Conservation (phyloP, 192 early-diverging fungal genomes). For the Piromyces sp. region DNA sequence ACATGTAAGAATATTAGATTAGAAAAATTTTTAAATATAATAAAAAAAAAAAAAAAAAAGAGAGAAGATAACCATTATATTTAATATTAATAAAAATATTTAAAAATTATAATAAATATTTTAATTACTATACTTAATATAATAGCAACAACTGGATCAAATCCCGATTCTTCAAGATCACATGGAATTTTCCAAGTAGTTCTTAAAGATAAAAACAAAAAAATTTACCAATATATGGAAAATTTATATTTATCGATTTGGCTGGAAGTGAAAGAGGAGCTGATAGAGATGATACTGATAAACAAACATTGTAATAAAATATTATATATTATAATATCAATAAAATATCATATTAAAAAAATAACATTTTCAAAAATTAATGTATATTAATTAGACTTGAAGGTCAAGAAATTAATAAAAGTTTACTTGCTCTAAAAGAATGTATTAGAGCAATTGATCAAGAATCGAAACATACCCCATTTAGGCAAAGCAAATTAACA, state of each 20-base stretch:
- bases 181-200: constrained; percentile 93
- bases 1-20: constrained; percentile 40
- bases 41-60: too few species aligned
- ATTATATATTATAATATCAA: too few species aligned
- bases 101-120: too few species aligned
- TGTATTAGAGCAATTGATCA: constrained; percentile 94
- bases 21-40: too few species aligned
- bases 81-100: too few species aligned
- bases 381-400: constrained; percentile 52
- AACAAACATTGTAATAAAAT: constrained; percentile 63
- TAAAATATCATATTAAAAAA: too few species aligned
- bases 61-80: too few species aligned
- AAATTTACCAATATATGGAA: constrained; percentile 26
- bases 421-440: constrained; percentile 89
- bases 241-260: constrained; percentile 93
- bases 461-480: constrained; percentile 89
- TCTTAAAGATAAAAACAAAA: constrained; percentile 26
- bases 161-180: constrained; percentile 88
- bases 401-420: constrained; percentile 98
- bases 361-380: background rate
- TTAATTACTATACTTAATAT: constrained; percentile 1
- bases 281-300: constrained; percentile 82
- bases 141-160: constrained; percentile 72
- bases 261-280: constrained; percentile 98
- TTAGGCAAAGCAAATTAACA: constrained; percentile 91